These are phyloP conservation scores for Aegle marmelos DNA, from an alignment of 345 rosid species.

Conservation along the genomic window DNA sequence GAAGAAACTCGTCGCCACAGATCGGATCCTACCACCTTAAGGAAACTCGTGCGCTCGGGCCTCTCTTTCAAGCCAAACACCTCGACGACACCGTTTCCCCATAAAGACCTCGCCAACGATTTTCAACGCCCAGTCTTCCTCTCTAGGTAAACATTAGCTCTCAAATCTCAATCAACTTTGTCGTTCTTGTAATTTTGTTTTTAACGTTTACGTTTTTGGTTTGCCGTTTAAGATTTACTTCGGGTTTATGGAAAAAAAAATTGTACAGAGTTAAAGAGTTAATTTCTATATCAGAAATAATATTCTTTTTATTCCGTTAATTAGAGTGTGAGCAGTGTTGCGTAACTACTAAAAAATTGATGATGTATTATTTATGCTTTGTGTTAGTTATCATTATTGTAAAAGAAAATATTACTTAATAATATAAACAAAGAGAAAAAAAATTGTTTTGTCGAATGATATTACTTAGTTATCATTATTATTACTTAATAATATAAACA, in stretches of 20 bases:
- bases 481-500: no score
- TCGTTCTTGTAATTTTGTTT: background rate
- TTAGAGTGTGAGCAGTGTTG: background rate
- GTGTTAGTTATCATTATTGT: background rate
- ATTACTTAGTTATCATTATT: no score
- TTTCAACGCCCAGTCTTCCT: background rate
- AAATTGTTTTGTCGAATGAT: no score
- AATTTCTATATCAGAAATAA: background rate
- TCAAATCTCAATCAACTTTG: background rate
- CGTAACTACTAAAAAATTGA: background rate
- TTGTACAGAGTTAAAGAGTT: background rate
- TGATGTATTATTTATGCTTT: background rate
- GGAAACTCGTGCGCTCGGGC: background rate
- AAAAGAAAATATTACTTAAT: no score
- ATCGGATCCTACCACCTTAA: background rate
- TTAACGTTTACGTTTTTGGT: background rate
- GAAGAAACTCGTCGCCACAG: background rate
- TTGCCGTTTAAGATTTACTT: background rate
- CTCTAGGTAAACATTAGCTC: background rate
- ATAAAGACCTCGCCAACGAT: background rate
- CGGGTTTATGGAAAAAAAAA: background rate
- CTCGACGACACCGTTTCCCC: background rate
- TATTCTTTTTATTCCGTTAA: background rate
- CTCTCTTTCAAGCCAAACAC: background rate
- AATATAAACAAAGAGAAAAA: no score